A percentile compares a stretch with the other conserved stretches of the same genome.
Evolutionary conservation across 331 rosid species (phyloP).

Genomic region (Pyrus hybrid): DNA sequence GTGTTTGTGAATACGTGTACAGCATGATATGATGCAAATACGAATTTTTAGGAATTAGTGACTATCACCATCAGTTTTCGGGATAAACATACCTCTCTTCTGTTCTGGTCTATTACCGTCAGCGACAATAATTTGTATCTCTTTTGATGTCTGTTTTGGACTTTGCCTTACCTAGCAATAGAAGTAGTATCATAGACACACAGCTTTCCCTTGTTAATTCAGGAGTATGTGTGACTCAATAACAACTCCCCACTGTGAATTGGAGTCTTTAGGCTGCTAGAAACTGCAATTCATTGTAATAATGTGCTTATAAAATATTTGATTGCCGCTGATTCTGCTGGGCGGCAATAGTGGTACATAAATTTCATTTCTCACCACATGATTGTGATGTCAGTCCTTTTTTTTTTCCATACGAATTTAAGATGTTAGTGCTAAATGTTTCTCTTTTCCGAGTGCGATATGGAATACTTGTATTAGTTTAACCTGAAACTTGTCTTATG

Average conservation of each 20-base stretch:
- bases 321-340: not conserved
- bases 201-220: not conserved
- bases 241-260: not conserved
- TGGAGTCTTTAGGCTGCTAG: not conserved
- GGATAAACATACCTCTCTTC: not conserved
- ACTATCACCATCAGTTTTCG: no score
- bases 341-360: not conserved
- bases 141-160: not conserved
- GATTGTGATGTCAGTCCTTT: not conserved
- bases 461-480: not conserved
- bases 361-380: no score
- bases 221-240: not conserved
- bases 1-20: not conserved
- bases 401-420: not conserved
- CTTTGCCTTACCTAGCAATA: not conserved
- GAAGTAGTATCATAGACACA: not conserved
- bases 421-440: not conserved
- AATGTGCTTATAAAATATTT: not conserved
- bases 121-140: not conserved
- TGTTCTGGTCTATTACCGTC: not conserved
- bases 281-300: not conserved
- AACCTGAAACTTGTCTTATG: constrained; percentile 3
- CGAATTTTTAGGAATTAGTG: no score
- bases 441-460: not conserved
- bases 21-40: no score